These are phyloP conservation scores for Patellaria atrata DNA, from an alignment of 495 filamentous ascomycete genomes.

Conservation along the genomic window DNA sequence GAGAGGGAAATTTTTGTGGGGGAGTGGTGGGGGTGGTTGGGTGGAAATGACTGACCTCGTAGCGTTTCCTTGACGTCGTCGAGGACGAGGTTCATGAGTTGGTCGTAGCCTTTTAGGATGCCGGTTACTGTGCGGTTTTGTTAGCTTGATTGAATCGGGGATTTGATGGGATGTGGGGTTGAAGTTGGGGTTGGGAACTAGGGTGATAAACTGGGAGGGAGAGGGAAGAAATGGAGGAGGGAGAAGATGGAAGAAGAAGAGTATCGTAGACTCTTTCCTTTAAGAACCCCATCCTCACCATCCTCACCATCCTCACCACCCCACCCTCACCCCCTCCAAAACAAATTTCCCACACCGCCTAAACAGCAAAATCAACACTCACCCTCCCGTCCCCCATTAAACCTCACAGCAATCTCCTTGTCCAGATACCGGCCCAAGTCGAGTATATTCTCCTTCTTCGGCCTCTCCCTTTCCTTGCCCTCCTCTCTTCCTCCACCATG, in stretches of 20 bases:
- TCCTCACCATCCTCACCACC: background rate
- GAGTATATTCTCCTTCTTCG: constrained; percentile 97
- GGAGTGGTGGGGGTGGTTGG: constrained; percentile 5
- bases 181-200: too few relatives aligned
- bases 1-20: constrained; percentile 1
- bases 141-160: constrained; percentile 8
- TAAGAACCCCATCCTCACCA: constrained; percentile 1
- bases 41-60: constrained; percentile 45
- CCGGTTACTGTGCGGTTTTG: constrained; percentile 50
- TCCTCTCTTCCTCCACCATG: constrained; percentile 30
- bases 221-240: too few relatives aligned
- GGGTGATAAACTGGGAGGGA: too few relatives aligned
- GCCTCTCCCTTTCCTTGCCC: constrained; percentile 48
- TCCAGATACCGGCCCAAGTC: constrained; percentile 94
- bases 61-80: constrained; percentile 86
- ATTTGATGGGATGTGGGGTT: too few relatives aligned
- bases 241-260: too few relatives aligned
- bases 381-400: constrained; percentile 93
- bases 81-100: constrained; percentile 92
- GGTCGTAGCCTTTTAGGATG: constrained; percentile 85
- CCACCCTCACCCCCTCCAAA: background rate
- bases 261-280: background rate
- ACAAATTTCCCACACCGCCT: background rate
- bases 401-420: constrained; percentile 86
- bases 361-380: constrained; percentile 14